Percentiles rank a stretch among this genome's conserved stretches.
Conservation (phyloP, 352 stramenopile species). For the Globisporangium yorkense region DNA sequence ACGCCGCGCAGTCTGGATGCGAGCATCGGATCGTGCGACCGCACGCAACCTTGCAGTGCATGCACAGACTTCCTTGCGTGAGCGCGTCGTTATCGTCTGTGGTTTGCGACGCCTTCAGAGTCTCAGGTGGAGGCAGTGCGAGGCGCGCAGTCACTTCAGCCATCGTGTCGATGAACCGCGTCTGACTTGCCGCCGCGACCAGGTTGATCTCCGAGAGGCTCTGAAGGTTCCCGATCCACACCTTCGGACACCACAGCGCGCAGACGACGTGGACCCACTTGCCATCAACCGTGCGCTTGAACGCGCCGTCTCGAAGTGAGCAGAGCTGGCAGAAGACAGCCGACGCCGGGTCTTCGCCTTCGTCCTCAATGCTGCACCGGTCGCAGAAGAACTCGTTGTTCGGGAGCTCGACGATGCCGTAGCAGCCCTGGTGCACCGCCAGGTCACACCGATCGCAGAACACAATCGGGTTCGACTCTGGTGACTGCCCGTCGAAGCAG, state of each 20-base stretch:
- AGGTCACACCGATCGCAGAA: conserved; percentile 88
- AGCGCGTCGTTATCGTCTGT: conserved; percentile 8
- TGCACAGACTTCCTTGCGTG: conserved; percentile 43
- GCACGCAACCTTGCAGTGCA: conserved; percentile 71
- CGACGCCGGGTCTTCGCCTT: conserved; percentile 38
- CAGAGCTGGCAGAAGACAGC: conserved; percentile 84
- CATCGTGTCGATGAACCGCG: conserved; percentile 52
- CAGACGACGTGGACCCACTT: conserved; percentile 89
- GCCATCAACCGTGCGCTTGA: conserved; percentile 81
- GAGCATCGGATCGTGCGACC: conserved; percentile 68
- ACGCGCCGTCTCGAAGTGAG: conserved; percentile 74
- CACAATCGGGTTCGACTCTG: conserved; percentile 85
- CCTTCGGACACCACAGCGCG: conserved; percentile 83
- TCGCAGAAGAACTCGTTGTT: conserved; percentile 88
- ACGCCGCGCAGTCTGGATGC: conserved; percentile 39
- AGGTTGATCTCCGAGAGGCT: conserved; percentile 75
- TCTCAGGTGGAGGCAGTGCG: conserved; percentile 7
- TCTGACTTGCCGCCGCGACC: conserved; percentile 26
- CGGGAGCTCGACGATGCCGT: conserved; percentile 78
- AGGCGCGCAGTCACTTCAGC: conserved; percentile 46
- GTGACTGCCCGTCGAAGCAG: conserved; percentile 85
- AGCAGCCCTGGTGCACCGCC: conserved; percentile 87
- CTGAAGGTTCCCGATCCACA: conserved; percentile 81
- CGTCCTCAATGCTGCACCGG: conserved; percentile 55
- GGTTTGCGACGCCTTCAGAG: conserved; percentile 11